Evolutionary conservation across 2,329 filamentous ascomycete genomes (phyloP), one percentile per base, ranked within the genome.

Genomic region (Lizonia empirigonia): DNA sequence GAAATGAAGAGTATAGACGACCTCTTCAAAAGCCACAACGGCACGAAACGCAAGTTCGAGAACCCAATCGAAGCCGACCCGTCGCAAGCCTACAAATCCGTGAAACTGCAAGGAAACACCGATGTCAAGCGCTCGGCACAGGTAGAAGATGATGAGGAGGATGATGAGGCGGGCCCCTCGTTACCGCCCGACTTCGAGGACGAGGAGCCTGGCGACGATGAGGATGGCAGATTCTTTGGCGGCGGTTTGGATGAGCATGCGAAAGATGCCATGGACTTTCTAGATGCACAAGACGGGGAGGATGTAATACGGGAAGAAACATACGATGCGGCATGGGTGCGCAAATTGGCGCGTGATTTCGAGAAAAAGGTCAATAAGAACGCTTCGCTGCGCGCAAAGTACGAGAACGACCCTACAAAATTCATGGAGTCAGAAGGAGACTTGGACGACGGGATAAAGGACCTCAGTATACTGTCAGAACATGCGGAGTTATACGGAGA

Each of bases 191-290:
- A 84, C 56, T 78, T 82, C 20, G 80, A 80, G 44, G 76, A 80
- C 27, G 83, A 83, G 38, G 81, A 82, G 41, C 76, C 72, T 24
- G 82, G 82, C 9, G 71, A 74, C 46, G 92, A 96, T 63, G 91
- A 96, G 44, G 94, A 96, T 58, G 94, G 93, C 1, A 87, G 94
- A 9, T 99, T 99, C 78, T 99, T 97, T 64, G 94, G 93, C 34
- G 90, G 91, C 45, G 94, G 94, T 26, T 88, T 99, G 63, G 90
- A 88, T 20, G 82, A 86, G 50, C 82, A 90, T 60, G 91, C 95
- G 59, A 87, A 86, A 2, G 84, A 91, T 62, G 90, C 94, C 16
- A 82, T 99, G 66, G 89, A 97, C 74, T 97, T 88, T 68, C 85
- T 99, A 56, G 91, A 97, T 56, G 79, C 83, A 50, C 80, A 84